Conservation (phyloP, 169 alveolate genomes). For the Blepharisma undulans region DNA sequence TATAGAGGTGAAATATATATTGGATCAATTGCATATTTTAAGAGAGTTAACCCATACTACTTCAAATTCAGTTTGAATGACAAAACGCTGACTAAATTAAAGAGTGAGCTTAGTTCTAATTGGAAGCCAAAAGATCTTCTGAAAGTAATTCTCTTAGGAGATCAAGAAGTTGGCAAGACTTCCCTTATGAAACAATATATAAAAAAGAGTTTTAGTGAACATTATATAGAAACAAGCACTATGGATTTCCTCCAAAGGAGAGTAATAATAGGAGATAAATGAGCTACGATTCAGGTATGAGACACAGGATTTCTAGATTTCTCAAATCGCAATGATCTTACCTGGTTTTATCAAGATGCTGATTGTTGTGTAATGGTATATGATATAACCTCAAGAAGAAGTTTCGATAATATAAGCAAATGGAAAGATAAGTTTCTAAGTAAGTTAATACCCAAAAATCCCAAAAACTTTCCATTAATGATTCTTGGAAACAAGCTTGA, state of each 20-base stretch:
- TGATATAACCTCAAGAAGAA: constrained; percentile 89
- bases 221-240: constrained; percentile 98
- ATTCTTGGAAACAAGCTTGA: constrained; percentile 96
- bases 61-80: too few relatives aligned
- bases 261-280: constrained; percentile 93
- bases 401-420: constrained; percentile 92
- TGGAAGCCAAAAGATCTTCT: too few relatives aligned
- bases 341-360: constrained; percentile 98
- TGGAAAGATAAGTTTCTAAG: constrained; percentile 97
- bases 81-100: too few relatives aligned
- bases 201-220: constrained; percentile 93
- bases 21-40: too few relatives aligned
- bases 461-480: constrained; percentile 95
- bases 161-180: constrained; percentile 99
- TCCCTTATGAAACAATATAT: constrained; percentile 98
- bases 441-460: constrained; percentile 95
- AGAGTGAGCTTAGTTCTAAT: too few relatives aligned
- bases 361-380: constrained; percentile 98
- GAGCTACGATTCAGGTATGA: constrained; percentile 96
- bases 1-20: too few relatives aligned
- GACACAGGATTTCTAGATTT: constrained; percentile 99
- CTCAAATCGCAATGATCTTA: constrained; percentile 97
- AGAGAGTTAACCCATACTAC: too few relatives aligned
- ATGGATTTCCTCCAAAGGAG: constrained; percentile 98
- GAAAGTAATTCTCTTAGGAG: too few relatives aligned